Conservation (phyloP, 2,329 filamentous ascomycete species). For the Leptoxyphium fumago region DNA sequence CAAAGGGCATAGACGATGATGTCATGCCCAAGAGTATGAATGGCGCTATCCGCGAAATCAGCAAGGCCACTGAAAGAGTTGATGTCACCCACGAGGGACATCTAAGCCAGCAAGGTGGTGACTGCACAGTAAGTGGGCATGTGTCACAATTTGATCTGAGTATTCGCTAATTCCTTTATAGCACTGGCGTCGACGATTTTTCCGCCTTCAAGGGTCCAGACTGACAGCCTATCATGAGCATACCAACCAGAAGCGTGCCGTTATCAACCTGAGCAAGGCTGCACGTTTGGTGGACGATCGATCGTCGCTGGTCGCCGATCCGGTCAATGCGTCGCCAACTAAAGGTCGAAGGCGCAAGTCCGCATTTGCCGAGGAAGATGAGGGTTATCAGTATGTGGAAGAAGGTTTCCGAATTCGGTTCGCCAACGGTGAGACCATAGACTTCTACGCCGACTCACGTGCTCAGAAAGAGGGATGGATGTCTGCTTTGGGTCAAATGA, state of each 20-base stretch:
- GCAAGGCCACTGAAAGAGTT: conserved; percentile 69
- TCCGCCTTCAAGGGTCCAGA: conserved; percentile 81
- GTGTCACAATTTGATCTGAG: not conserved
- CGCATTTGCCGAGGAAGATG: conserved; percentile 93
- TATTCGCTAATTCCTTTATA: conserved; percentile 23
- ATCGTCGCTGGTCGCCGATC: conserved; percentile 65
- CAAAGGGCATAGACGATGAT: conserved; percentile 72
- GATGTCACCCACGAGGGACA: conserved; percentile 68
- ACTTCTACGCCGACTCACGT: conserved; percentile 88
- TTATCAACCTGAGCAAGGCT: conserved; percentile 90
- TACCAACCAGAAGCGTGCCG: conserved; percentile 86
- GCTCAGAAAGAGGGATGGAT: conserved; percentile 91
- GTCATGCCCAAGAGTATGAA: conserved; percentile 99
- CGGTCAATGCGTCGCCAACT: conserved; percentile 44
- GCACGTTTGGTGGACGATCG: conserved; percentile 89
- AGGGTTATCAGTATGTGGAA: conserved; percentile 99
- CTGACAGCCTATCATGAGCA: conserved; percentile 93
- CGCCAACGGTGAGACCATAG: conserved; percentile 94
- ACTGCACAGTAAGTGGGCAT: conserved; percentile 68
- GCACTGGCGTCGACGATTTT: conserved; percentile 97
- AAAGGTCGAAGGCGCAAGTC: conserved; percentile 56
- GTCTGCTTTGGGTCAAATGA: conserved; percentile 62
- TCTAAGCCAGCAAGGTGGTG: conserved; percentile 90
- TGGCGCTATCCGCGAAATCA: conserved; percentile 83
- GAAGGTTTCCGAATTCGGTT: conserved; percentile 98